A percentile compares a stretch with the other conserved stretches of the same genome.
phyloP scores from a whole-genome alignment of 495 filamentous ascomycete species.

The Jackrogersella multiformis region DNA sequence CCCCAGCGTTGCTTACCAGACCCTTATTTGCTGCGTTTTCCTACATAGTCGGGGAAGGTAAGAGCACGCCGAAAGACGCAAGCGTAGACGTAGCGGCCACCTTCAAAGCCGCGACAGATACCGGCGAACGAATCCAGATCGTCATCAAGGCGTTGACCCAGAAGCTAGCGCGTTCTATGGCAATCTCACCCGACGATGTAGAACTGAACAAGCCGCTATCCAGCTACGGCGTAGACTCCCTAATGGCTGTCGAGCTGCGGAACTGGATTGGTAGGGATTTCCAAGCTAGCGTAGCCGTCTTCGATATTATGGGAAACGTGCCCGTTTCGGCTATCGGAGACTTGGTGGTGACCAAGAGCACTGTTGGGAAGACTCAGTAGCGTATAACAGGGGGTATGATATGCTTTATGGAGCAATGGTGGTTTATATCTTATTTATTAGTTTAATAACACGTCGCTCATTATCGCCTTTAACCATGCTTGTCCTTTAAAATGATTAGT shows the following conservation, averaged over 20 bases:
- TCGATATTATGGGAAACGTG: constrained; percentile 58
- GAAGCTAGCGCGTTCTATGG: constrained; percentile 50
- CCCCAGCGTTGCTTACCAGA: constrained; percentile 32
- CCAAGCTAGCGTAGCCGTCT: constrained; percentile 53
- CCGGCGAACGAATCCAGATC: constrained; percentile 42
- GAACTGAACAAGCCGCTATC: constrained; percentile 50
- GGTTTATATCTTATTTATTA: not conserved
- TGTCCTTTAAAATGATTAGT: not conserved
- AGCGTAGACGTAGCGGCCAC: constrained; percentile 16
- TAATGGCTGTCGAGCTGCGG: constrained; percentile 67
- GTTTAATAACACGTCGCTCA: constrained; percentile 3
- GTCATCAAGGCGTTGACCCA: constrained; percentile 45
- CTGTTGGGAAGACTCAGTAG: constrained; percentile 28
- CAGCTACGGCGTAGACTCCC: constrained; percentile 63
- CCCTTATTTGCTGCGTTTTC: constrained; percentile 44
- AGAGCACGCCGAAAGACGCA: constrained; percentile 14
- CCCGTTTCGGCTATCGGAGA: constrained; percentile 39
- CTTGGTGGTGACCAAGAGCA: constrained; percentile 27
- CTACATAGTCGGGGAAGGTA: constrained; percentile 24
- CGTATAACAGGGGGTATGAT: not conserved
- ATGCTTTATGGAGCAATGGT: constrained; percentile 1
- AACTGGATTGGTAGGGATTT: constrained; percentile 63
- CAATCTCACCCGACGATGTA: constrained; percentile 49
- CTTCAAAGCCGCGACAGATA: constrained; percentile 39
- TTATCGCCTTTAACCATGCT: not conserved